phyloP scores from a whole-genome alignment of 164 flowering plant genomes.

The Vitis rotundifolia region DNA sequence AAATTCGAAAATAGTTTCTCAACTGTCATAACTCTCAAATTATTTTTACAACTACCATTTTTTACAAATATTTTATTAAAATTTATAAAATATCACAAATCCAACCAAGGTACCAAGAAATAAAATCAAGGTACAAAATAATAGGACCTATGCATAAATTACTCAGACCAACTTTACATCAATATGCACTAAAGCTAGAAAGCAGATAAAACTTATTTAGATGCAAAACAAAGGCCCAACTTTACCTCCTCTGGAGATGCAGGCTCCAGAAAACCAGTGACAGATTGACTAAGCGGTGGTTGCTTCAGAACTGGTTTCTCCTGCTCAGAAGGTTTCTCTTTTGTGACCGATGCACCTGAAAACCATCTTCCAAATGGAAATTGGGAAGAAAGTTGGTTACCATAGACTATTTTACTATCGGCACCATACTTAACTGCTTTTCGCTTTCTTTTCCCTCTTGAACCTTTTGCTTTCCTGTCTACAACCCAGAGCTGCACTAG shows the following conservation, averaged over 20 bases:
- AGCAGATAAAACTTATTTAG: no score
- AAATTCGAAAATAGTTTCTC: no score
- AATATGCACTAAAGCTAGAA: no score
- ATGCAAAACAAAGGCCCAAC: not conserved
- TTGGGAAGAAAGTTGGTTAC: slow-evolving; percentile 19
- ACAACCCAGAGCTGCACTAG: slow-evolving; percentile 64
- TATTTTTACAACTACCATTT: no score
- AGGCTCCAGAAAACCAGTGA: slow-evolving; percentile 54
- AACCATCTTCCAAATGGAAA: slow-evolving; percentile 26
- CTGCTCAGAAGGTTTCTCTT: slow-evolving; percentile 16
- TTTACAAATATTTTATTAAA: no score
- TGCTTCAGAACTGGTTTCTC: slow-evolving; percentile 34
- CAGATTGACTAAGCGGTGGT: slow-evolving; percentile 71
- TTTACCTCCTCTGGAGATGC: slow-evolving; percentile 75
- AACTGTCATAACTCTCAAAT: no score
- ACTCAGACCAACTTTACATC: no score
- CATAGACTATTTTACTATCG: slow-evolving; percentile 6
- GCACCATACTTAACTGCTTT: slow-evolving; percentile 19
- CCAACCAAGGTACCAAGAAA: no score
- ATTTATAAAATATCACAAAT: no score
- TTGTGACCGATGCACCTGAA: slow-evolving; percentile 23
- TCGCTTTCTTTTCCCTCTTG: slow-evolving; percentile 25
- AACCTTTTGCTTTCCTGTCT: slow-evolving; percentile 38
- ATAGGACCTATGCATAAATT: no score
- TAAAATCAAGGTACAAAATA: no score